A percentile compares a stretch with the other conserved stretches of the same genome.
phyloP scores from a whole-genome alignment of 2,329 filamentous ascomycete species.

The Ascosphaera apis region DNA sequence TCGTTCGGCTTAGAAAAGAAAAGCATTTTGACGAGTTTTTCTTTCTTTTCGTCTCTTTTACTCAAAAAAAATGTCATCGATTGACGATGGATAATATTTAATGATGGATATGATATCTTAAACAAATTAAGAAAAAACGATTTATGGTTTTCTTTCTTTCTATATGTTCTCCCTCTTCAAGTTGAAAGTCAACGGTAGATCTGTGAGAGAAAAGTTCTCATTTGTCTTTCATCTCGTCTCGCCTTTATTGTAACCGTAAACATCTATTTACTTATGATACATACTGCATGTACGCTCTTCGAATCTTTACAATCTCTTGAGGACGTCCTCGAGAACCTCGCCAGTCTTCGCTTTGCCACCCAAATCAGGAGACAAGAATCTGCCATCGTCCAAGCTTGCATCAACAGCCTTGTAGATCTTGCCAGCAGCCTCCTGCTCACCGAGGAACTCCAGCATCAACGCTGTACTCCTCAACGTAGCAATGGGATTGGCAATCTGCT shows the following conservation, averaged over 20 bases:
- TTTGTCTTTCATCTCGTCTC: background rate
- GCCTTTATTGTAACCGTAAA: too few species aligned
- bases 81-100: background rate
- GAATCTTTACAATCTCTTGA: slow-evolving; percentile 48
- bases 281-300: too few species aligned
- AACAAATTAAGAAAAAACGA: background rate
- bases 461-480: slow-evolving; percentile 78
- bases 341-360: slow-evolving; percentile 69
- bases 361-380: slow-evolving; percentile 66
- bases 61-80: background rate
- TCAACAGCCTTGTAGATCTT: slow-evolving; percentile 85
- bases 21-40: background rate
- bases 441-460: slow-evolving; percentile 89
- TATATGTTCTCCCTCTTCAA: background rate
- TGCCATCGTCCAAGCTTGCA: slow-evolving; percentile 63
- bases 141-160: background rate
- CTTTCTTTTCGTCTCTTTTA: too few species aligned
- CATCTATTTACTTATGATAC: background rate
- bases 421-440: slow-evolving; percentile 65
- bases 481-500: slow-evolving; percentile 86
- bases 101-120: background rate
- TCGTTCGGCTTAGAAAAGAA: background rate
- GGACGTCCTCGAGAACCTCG: slow-evolving; percentile 68
- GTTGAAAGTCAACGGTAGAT: background rate
- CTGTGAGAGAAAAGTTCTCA: background rate